Percentiles rank a stretch among this genome's conserved stretches.
phyloP scores from a whole-genome alignment of 2,329 filamentous ascomycete genomes.

The Coniochaeta prunicola region DNA sequence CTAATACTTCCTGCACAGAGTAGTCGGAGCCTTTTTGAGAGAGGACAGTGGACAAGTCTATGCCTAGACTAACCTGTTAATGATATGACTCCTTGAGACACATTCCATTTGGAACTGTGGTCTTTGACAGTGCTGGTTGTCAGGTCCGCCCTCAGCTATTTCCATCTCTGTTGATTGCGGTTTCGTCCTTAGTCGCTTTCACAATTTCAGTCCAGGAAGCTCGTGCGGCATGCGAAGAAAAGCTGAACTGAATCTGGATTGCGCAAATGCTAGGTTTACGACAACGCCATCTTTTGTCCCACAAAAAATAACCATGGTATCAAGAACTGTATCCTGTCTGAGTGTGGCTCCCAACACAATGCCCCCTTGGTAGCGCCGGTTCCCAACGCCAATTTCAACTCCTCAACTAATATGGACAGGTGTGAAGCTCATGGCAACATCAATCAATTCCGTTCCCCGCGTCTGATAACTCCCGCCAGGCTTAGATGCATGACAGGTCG shows the following conservation, averaged over 20 bases:
- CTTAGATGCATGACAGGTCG: conserved; percentile 30
- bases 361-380: neutral
- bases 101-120: no score
- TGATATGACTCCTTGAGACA: no score
- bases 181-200: neutral
- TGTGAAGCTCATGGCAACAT: neutral
- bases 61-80: no score
- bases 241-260: neutral
- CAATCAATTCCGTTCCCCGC: conserved; percentile 3
- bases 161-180: no score
- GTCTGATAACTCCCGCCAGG: conserved; percentile 20
- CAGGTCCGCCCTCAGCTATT: no score
- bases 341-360: neutral
- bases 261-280: neutral
- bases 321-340: neutral
- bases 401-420: neutral
- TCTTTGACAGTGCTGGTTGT: no score
- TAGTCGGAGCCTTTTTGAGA: neutral
- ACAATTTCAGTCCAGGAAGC: neutral
- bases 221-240: neutral
- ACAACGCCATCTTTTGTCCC: neutral
- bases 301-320: neutral
- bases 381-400: neutral
- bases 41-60: no score
- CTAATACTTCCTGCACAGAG: neutral